Conservation (phyloP, 805 yeast genomes). For the Cyberlindnera veronae region DNA sequence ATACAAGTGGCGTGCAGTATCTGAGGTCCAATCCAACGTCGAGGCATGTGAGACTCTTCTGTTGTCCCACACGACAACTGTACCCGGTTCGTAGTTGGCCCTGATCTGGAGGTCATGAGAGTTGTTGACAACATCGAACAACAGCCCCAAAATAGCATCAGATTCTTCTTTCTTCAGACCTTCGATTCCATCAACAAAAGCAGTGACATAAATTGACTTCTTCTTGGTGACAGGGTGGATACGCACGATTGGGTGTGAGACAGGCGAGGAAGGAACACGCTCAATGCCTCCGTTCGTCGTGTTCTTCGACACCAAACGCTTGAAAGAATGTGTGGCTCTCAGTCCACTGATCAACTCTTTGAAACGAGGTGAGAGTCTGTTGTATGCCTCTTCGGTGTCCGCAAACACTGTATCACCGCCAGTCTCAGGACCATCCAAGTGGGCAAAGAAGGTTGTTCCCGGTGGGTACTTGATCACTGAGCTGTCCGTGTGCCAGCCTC, state of each 20-base stretch:
- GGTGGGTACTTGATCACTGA: slow-evolving; percentile 75
- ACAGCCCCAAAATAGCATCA: slow-evolving; percentile 52
- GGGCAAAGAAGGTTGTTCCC: slow-evolving; percentile 62
- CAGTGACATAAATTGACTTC: slow-evolving; percentile 55
- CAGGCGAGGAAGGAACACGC: slow-evolving; percentile 55
- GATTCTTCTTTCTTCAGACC: slow-evolving; percentile 75
- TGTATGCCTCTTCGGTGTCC: slow-evolving; percentile 68
- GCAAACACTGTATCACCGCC: slow-evolving; percentile 80
- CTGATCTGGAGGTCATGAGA: slow-evolving; percentile 62
- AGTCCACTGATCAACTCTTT: slow-evolving; percentile 55
- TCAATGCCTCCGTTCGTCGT: slow-evolving; percentile 57
- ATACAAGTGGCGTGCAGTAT: slow-evolving; percentile 66
- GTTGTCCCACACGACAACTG: slow-evolving; percentile 79
- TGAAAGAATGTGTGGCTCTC: slow-evolving; percentile 66
- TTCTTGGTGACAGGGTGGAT: slow-evolving; percentile 70
- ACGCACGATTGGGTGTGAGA: slow-evolving; percentile 63
- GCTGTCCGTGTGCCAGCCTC: too few relatives aligned
- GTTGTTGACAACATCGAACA: slow-evolving; percentile 49
- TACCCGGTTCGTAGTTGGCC: slow-evolving; percentile 65
- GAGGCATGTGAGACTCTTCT: slow-evolving; percentile 69
- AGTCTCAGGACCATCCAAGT: slow-evolving; percentile 54
- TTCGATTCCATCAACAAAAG: slow-evolving; percentile 62
- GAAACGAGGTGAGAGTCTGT: slow-evolving; percentile 64
- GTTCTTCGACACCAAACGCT: slow-evolving; percentile 63
- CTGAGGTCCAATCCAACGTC: slow-evolving; percentile 65